Percentiles rank a stretch among this genome's conserved stretches.
Conservation (phyloP, 2,329 filamentous ascomycete genomes). For the Trichoderma sp. region DNA sequence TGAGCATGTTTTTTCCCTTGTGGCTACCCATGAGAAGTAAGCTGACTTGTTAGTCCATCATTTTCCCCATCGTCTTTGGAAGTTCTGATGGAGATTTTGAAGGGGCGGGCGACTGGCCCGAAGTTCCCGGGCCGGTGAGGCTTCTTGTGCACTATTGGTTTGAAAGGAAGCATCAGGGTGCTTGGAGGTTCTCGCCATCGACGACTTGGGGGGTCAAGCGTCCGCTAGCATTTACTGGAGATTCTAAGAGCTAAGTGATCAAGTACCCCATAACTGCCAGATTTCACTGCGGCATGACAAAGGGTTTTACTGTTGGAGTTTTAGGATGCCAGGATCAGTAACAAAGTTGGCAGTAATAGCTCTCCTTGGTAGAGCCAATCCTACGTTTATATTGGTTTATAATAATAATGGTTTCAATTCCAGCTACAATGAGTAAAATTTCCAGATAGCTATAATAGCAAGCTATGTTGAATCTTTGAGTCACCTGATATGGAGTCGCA, state of each 20-base stretch:
- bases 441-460: too few relatives aligned
- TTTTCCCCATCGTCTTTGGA: neutral
- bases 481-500: fast-evolving
- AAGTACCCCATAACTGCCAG: neutral
- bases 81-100: neutral
- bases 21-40: neutral
- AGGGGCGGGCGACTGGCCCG: neutral
- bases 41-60: neutral
- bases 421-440: neutral
- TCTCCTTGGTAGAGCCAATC: too few relatives aligned
- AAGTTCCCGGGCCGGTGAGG: neutral
- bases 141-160: neutral
- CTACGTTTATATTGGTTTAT: neutral
- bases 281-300: neutral
- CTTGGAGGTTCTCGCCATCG: neutral
- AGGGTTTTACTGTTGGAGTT: neutral
- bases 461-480: neutral
- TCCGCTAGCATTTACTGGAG: neutral
- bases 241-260: neutral
- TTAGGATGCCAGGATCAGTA: neutral
- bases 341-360: too few relatives aligned
- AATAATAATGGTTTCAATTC: neutral
- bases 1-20: neutral
- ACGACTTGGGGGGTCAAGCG: neutral
- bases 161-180: neutral